phyloP scores from a whole-genome alignment of 768 basidiomycete species.

The Tulasnella sp. region DNA sequence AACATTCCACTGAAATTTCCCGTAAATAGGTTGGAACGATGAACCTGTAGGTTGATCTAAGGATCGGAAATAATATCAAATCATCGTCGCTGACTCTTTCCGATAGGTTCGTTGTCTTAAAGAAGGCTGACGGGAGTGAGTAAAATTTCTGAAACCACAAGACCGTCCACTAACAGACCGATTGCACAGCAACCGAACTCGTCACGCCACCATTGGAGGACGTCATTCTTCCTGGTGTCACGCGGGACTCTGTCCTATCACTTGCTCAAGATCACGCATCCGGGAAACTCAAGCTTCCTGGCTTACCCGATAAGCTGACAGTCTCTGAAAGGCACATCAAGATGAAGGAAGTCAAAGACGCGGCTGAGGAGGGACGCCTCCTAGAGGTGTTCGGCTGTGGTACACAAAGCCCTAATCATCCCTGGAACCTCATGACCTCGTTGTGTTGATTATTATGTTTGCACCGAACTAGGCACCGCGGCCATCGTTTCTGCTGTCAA shows the following conservation, averaged over 20 bases:
- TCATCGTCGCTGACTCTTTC: background rate
- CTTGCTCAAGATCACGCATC: constrained; percentile 49
- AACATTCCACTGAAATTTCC: no score
- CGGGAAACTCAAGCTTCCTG: constrained; percentile 31
- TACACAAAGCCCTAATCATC: background rate
- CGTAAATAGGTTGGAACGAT: constrained; percentile 65
- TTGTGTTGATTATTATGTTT: constrained; percentile 11
- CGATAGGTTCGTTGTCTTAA: constrained; percentile 8
- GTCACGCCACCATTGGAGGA: constrained; percentile 35
- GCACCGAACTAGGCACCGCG: constrained; percentile 32
- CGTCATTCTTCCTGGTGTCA: constrained; percentile 37
- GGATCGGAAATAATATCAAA: constrained; percentile 27
- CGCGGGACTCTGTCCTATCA: constrained; percentile 32
- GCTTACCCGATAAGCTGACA: constrained; percentile 45
- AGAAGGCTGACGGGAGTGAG: constrained; percentile 49
- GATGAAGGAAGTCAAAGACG: constrained; percentile 62
- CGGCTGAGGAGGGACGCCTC: constrained; percentile 33
- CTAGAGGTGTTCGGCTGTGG: constrained; percentile 44
- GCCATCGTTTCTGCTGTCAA: constrained; percentile 45
- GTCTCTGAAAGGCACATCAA: constrained; percentile 62
- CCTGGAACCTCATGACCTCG: no score
- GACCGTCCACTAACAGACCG: background rate
- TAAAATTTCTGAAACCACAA: background rate
- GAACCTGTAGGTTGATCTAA: constrained; percentile 82
- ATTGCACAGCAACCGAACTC: constrained; percentile 27